Conservation (phyloP, 495 filamentous ascomycete genomes). For the Aspergillus funiculosus region DNA sequence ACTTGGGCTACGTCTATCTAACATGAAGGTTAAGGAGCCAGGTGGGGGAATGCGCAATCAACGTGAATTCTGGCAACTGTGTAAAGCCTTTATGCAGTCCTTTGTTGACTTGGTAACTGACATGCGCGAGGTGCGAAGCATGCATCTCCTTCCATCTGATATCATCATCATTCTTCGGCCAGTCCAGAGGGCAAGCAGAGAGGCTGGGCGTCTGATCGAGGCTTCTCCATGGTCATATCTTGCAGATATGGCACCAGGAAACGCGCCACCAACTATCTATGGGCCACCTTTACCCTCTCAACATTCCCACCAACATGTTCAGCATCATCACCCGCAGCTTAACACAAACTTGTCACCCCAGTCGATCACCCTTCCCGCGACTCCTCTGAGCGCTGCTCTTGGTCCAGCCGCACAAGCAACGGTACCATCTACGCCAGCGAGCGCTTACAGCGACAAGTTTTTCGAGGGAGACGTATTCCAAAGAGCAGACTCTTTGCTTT, state of each 20-base stretch:
- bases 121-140: conserved; percentile 60
- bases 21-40: conserved; percentile 78
- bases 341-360: conserved; percentile 34
- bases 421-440: conserved; percentile 71
- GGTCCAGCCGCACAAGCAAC: conserved; percentile 87
- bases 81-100: conserved; percentile 68
- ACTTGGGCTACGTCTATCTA: conserved; percentile 64
- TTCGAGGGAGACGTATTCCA: conserved; percentile 70
- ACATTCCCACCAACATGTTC: conserved; percentile 34
- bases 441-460: conserved; percentile 56
- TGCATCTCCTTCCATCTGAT: conserved; percentile 60
- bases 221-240: conserved; percentile 68
- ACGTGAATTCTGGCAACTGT: conserved; percentile 74
- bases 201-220: conserved; percentile 67
- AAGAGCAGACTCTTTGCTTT: conserved; percentile 63
- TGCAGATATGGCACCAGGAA: conserved; percentile 33
- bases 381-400: conserved; percentile 76
- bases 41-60: conserved; percentile 63
- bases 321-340: conserved; percentile 28
- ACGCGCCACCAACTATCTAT: conserved; percentile 31
- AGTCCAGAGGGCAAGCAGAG: conserved; percentile 68
- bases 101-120: conserved; percentile 68
- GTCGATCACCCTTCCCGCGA: conserved; percentile 49
- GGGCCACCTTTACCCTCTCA: conserved; percentile 35
- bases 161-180: conserved; percentile 66